Evolutionary conservation across 129 eudicot species (phyloP), one percentile per base, ranked within the genome.

Genomic region (Pulicaria dysenterica): DNA sequence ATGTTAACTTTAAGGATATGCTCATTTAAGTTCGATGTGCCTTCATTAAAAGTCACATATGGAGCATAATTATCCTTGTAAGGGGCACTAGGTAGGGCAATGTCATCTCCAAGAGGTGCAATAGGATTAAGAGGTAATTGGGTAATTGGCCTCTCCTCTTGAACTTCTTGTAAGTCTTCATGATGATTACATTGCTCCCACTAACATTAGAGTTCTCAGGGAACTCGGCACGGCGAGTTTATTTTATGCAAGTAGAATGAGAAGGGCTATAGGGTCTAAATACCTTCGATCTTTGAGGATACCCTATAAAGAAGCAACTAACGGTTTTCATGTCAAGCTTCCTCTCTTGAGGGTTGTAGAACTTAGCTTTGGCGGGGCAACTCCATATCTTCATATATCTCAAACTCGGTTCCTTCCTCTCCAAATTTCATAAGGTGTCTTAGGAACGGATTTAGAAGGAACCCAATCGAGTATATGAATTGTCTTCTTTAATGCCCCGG

Each of bases 291-390:
- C 46, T 34, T 59, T 58, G 36, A 2, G 37, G 56, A 65, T 60
- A 69, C 11, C 75, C n/a, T n/a, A n/a, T n/a, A n/a, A n/a, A n/a
- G n/a, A 77, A 77, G 34, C 44, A 77, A n/a, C 13, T 70, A 14
- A 58, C 54, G 31, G 31, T 24, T 24, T 24, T 24, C 31, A 24
- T 24, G 31, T 24, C 31, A 24, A 24, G 31, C 31, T 69, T 78
- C 15, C 37, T 77, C 36, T 55, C 19, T 53, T 54, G 51, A 51
- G 39, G 64, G 38, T 53, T 53, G 50, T 63, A 40, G 12, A 63
- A 0, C 50, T 43, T 63, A 5, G n/a, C 36, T 41, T 63, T 34
- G 36, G 13, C 51, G 0, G 51, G 50, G 6, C 14, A 58, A 7
- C 64, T 42, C 42, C 16, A 34, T 3, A 8, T 16, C 15, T 63